These are phyloP conservation scores for Lobosporangium transversale DNA, from an alignment of 192 early-diverging fungal species.

Conservation along the genomic window DNA sequence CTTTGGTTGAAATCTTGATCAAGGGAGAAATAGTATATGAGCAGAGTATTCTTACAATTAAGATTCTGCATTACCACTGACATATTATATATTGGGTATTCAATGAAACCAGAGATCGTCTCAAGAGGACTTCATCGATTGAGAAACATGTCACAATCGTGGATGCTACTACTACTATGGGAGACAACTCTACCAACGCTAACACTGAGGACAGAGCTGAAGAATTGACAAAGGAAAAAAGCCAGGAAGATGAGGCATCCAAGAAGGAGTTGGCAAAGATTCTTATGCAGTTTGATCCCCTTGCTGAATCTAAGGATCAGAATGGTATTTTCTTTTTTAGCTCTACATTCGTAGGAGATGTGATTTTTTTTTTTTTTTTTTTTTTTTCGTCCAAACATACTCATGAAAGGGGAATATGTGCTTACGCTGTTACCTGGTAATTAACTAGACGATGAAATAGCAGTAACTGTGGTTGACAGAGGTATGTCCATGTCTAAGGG, in stretches of 20 bases:
- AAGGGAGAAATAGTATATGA: no score
- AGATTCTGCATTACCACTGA: neutral
- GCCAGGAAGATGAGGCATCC: conserved; percentile 23
- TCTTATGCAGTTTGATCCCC: conserved; percentile 48
- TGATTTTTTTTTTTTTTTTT: no score
- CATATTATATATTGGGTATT: conserved; percentile 1
- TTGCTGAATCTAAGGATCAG: conserved; percentile 8
- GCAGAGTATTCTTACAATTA: no score
- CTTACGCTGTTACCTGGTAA: no score
- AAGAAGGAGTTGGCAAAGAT: conserved; percentile 44
- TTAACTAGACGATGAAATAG: neutral
- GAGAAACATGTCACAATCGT: conserved; percentile 52
- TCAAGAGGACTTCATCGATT: conserved; percentile 11
- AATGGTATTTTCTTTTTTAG: no score
- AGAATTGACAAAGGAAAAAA: no score
- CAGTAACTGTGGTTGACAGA: conserved; percentile 13
- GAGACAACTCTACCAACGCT: neutral
- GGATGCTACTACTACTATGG: neutral
- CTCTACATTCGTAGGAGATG: no score
- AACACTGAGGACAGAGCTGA: conserved; percentile 1
- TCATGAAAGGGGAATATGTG: no score
- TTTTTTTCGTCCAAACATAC: no score
- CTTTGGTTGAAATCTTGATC: no score
- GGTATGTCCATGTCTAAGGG: neutral
- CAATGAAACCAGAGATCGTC: conserved; percentile 20